These are phyloP conservation scores for Fusarium chuoi DNA, from an alignment of 2,329 filamentous ascomycete genomes.

Conservation along the genomic window DNA sequence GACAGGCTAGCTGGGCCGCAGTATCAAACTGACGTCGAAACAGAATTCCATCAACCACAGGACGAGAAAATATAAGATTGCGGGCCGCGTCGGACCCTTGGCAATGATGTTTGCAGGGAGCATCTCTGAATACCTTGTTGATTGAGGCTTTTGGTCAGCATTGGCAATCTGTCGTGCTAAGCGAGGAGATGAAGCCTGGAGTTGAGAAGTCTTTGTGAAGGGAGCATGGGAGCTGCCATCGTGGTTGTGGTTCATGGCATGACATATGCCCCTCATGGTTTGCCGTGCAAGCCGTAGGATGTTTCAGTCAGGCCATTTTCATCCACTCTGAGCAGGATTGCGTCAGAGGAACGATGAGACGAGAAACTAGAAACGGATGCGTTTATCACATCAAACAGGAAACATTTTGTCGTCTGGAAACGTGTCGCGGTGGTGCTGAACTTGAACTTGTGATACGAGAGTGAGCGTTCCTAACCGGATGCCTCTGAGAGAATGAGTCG, in stretches of 20 bases:
- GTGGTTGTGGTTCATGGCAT: constrained; percentile 21
- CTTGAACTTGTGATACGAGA: constrained; percentile 19
- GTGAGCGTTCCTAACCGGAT: constrained; percentile 31
- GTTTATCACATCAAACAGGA: constrained; percentile 31
- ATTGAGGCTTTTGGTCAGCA: constrained; percentile 5
- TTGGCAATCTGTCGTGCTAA: constrained; percentile 27
- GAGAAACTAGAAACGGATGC: constrained; percentile 3
- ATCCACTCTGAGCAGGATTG: constrained; percentile 8
- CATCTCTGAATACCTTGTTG: constrained; percentile 1
- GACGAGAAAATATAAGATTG: constrained; percentile 36
- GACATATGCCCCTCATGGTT: constrained; percentile 8
- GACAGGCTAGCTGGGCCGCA: constrained; percentile 8
- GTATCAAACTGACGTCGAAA: constrained; percentile 37
- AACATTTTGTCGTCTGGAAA: constrained; percentile 2
- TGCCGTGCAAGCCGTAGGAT: constrained; percentile 15
- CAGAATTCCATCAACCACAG: constrained; percentile 45
- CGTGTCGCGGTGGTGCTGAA: constrained; percentile 16
- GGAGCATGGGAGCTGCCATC: constrained; percentile 4
- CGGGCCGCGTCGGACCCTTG: constrained; percentile 34
- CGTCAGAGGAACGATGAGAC: constrained; percentile 29
- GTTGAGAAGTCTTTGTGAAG: constrained; percentile 6
- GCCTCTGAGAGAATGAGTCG: constrained; percentile 34
- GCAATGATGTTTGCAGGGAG: constrained; percentile 33
- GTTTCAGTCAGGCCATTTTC: constrained; percentile 38
- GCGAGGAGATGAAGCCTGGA: constrained; percentile 2